Percentiles rank a stretch among this genome's conserved stretches.
Conservation (phyloP, 2,329 filamentous ascomycete species). For the Sporothrix inflata region DNA sequence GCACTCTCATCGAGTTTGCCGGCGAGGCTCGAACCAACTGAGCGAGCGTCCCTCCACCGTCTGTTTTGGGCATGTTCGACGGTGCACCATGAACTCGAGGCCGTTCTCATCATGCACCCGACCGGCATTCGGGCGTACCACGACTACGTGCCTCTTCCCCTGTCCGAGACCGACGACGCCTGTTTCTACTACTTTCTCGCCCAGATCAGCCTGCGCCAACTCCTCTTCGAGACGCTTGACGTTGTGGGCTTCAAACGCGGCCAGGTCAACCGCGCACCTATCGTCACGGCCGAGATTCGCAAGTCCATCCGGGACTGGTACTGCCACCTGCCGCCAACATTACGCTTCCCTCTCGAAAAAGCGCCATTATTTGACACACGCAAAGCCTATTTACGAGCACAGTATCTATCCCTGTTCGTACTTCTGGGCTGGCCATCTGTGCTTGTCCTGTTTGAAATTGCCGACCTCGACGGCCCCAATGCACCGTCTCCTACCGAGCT, state of each 20-base stretch:
- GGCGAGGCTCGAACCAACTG: not conserved
- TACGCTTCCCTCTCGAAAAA: not conserved
- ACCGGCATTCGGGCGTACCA: not conserved
- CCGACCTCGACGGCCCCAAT: not conserved
- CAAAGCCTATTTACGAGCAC: not conserved
- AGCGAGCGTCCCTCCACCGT: not conserved
- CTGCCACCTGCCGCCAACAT: not conserved
- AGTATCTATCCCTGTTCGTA: not conserved
- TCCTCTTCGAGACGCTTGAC: not conserved
- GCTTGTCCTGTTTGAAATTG: not conserved
- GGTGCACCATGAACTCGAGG: not conserved
- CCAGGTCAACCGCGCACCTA: not conserved
- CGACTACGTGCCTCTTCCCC: not conserved
- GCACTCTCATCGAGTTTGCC: not conserved
- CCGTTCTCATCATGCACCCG: not conserved
- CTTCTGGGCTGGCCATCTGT: not conserved
- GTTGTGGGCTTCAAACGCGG: not conserved
- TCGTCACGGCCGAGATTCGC: not conserved
- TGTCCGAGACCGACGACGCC: not conserved
- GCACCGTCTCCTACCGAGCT: not conserved
- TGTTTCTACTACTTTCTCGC: not conserved
- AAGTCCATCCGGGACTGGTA: slow-evolving; percentile 3
- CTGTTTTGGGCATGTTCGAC: not conserved
- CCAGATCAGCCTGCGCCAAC: not conserved
- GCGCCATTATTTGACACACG: not conserved